These are phyloP conservation scores for Podaxis sp. DNA, from an alignment of 768 basidiomycete genomes.

Conservation along the genomic window DNA sequence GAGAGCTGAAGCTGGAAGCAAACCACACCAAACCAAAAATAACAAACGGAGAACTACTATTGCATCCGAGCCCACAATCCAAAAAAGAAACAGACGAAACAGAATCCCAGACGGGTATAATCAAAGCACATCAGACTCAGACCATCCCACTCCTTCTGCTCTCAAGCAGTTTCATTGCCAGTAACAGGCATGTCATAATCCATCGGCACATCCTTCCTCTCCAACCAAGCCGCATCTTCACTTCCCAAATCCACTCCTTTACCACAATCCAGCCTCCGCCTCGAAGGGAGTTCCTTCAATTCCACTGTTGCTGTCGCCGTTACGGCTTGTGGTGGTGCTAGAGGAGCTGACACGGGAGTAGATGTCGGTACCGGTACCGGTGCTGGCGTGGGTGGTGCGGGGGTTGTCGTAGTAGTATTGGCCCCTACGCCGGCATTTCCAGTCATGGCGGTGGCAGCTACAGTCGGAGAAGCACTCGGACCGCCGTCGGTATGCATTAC, in stretches of 20 bases:
- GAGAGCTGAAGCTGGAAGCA: too few species aligned
- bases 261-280: conserved; percentile 56
- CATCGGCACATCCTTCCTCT: conserved; percentile 72
- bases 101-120: too few species aligned
- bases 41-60: too few species aligned
- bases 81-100: too few species aligned
- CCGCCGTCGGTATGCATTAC: neutral
- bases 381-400: neutral
- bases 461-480: neutral
- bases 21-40: too few species aligned
- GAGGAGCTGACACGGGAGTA: neutral
- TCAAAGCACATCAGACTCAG: too few species aligned
- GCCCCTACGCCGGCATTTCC: neutral
- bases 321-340: neutral
- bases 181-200: conserved; percentile 60
- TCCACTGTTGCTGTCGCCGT: conserved; percentile 24
- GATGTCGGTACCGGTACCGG: neutral
- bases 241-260: conserved; percentile 63
- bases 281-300: conserved; percentile 56
- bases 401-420: neutral
- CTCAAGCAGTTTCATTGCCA: neutral
- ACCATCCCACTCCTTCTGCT: too few species aligned
- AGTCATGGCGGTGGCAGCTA: neutral
- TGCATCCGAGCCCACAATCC: too few species aligned
- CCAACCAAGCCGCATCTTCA: conserved; percentile 61